Percentiles rank a stretch among this genome's conserved stretches.
Conservation (phyloP, 108 stramenopile genomes). For the Skeletonema costatum region DNA sequence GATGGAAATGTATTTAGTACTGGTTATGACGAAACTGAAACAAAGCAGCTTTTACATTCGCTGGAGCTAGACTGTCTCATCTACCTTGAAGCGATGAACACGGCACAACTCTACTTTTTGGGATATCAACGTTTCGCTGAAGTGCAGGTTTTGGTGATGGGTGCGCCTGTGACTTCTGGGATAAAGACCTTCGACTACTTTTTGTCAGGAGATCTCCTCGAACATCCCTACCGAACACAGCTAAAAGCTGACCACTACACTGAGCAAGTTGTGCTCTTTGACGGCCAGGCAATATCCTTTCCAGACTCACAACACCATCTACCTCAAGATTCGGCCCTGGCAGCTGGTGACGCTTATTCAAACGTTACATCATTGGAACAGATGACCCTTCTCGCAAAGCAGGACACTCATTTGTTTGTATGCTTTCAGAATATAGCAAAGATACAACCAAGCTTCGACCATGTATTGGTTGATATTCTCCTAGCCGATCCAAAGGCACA, state of each 20-base stretch:
- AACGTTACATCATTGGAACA: slow-evolving; percentile 15
- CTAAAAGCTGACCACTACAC: slow-evolving; percentile 47
- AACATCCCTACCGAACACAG: slow-evolving; percentile 42
- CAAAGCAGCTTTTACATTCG: slow-evolving; percentile 20
- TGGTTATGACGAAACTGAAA: slow-evolving; percentile 22
- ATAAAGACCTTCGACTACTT: slow-evolving; percentile 47
- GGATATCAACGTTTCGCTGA: slow-evolving; percentile 41
- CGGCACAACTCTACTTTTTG: slow-evolving; percentile 36
- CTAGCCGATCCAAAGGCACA: slow-evolving; percentile 27
- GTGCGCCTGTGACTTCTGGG: slow-evolving; percentile 36
- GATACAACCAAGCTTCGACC: slow-evolving; percentile 68
- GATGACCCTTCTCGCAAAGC: slow-evolving; percentile 15
- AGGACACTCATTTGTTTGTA: slow-evolving; percentile 39
- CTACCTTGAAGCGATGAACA: slow-evolving; percentile 40
- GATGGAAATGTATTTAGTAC: slow-evolving; percentile 20
- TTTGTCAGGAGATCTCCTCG: slow-evolving; percentile 37
- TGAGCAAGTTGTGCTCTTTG: slow-evolving; percentile 71
- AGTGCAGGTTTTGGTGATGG: slow-evolving; percentile 46
- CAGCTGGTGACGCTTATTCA: slow-evolving; percentile 33
- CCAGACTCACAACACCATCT: slow-evolving; percentile 30
- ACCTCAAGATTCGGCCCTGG: slow-evolving; percentile 9
- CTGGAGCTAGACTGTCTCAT: slow-evolving; percentile 45
- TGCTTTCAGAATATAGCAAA: slow-evolving; percentile 74
- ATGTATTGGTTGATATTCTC: slow-evolving; percentile 54
- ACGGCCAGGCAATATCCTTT: slow-evolving; percentile 49